Evolutionary conservation across 352 stramenopile genomes (phyloP), one percentile per base, ranked within the genome.

Genomic region (Phytophthora parvispora): DNA sequence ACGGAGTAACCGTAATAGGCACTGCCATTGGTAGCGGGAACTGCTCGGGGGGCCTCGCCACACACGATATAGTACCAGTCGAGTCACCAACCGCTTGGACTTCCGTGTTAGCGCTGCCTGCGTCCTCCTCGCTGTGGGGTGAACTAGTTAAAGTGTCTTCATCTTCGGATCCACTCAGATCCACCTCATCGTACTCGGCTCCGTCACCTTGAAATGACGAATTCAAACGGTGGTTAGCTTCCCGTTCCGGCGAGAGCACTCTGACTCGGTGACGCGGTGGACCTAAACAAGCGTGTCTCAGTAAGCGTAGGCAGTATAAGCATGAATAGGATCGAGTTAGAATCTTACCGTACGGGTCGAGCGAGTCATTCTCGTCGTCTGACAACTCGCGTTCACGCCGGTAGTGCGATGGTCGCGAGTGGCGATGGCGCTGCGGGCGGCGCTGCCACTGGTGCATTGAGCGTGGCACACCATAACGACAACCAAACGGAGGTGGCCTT

Each of bases 1-100:
- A 31, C 18, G 40, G 40, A 13, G 43, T 28, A 10, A 25, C 13
- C n/a, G 27, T 16, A n/a, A 67, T 15, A 5, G 60, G 49, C 36
- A 67, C 36, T 24, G 60, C 36, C 60, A 61, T 60, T 31, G 49
- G 50, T 4, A 68, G 34, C 38, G 51, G 60, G 20, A 68, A 62
- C 8, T 13, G 45, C 22, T 4, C 20, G n/a, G 24, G 7, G 45
- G 22, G 22, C 18, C 12, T 52, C 20, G 9, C n/a, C n/a, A n/a
- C 22, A 31, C 22, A 31, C 20, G 43, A 28, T 10, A 13, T 4
- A 10, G 16, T 5, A 4, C n/a, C 22, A 7, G 20, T n/a, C n/a
- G n/a, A n/a, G n/a, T n/a, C n/a, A n/a, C n/a, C 12, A 29, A 18
- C 20, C 25, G 31, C 42, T 5, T 28, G n/a, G n/a, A 18, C 42